Evolutionary conservation across 805 yeast species (phyloP).

Genomic region (Lipomyces starkeyi): DNA sequence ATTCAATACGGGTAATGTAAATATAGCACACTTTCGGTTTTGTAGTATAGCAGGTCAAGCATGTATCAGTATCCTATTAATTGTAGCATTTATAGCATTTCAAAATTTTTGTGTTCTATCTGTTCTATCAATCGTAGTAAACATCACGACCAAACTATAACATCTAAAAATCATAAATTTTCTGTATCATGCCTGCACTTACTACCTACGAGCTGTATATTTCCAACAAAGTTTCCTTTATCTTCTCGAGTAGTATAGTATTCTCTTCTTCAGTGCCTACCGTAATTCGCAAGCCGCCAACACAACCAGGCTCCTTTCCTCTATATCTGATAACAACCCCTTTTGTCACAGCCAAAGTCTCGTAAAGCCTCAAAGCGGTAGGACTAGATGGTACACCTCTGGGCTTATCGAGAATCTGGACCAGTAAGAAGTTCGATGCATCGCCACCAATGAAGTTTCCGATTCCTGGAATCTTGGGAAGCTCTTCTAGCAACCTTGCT

Average conservation of each 20-base stretch:
- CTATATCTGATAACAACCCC: slow-evolving; percentile 88
- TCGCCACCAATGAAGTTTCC: slow-evolving; percentile 81
- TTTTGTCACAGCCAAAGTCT: slow-evolving; percentile 68
- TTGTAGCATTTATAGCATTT: background rate
- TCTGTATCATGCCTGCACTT: no score
- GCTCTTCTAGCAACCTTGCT: slow-evolving; percentile 55
- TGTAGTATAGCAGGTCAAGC: background rate
- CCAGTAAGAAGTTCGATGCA: slow-evolving; percentile 83
- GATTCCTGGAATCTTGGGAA: slow-evolving; percentile 64
- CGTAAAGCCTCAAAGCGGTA: slow-evolving; percentile 70
- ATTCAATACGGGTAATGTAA: background rate
- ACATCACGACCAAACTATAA: background rate
- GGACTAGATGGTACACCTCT: slow-evolving; percentile 69
- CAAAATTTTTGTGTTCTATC: no score
- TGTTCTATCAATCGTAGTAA: background rate
- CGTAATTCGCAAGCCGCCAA: slow-evolving; percentile 85
- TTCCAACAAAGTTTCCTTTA: slow-evolving; percentile 47
- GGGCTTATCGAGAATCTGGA: slow-evolving; percentile 67
- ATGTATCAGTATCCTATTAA: background rate
- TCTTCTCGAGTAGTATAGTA: slow-evolving; percentile 56
- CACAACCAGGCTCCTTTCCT: slow-evolving; percentile 88
- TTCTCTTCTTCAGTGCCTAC: slow-evolving; percentile 86
- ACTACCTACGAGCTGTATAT: slow-evolving; percentile 15
- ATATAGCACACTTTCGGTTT: background rate
- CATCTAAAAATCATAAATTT: background rate